These are phyloP conservation scores for Vigna hirtella DNA, from an alignment of 306 rosid species.

Conservation along the genomic window DNA sequence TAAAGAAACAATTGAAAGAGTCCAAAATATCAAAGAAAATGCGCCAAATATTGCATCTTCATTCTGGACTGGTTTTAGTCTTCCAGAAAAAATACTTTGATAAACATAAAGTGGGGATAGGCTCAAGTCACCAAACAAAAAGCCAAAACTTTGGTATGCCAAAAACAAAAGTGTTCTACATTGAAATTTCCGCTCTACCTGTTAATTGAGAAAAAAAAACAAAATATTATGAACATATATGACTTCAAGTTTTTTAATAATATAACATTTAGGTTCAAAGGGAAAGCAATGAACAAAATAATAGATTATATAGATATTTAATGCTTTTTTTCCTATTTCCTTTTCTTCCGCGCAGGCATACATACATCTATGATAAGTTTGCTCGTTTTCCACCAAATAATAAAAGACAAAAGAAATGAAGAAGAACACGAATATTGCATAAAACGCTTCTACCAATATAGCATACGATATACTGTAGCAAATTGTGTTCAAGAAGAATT, in stretches of 20 bases:
- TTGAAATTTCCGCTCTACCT: constrained; percentile 62
- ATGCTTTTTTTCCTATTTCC: not conserved
- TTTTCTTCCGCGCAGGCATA: constrained; percentile 10
- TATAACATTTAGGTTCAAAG: constrained; percentile 13
- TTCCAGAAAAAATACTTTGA: constrained; percentile 69
- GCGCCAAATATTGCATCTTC: constrained; percentile 82
- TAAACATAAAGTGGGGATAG: constrained; percentile 82
- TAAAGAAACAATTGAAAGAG: constrained; percentile 66
- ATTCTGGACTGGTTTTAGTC: constrained; percentile 54
- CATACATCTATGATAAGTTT: not conserved
- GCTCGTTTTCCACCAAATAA: constrained; percentile 12
- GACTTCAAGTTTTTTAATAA: not conserved
- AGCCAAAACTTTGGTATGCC: constrained; percentile 81
- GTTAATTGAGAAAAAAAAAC: constrained; percentile 36
- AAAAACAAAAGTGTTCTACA: constrained; percentile 49
- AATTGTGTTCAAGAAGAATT: constrained; percentile 23
- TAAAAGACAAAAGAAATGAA: constrained; percentile 1
- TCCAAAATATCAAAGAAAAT: constrained; percentile 81
- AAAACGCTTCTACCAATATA: not conserved
- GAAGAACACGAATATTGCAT: not conserved
- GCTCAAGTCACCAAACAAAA: constrained; percentile 72
- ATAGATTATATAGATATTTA: not conserved
- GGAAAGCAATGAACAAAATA: constrained; percentile 15
- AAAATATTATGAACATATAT: constrained; percentile 1
- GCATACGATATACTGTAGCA: not conserved